Percentiles rank a stretch among this genome's conserved stretches.
Conservation (phyloP, 2,329 filamentous ascomycete species). For the Fusarium coffeatum region DNA sequence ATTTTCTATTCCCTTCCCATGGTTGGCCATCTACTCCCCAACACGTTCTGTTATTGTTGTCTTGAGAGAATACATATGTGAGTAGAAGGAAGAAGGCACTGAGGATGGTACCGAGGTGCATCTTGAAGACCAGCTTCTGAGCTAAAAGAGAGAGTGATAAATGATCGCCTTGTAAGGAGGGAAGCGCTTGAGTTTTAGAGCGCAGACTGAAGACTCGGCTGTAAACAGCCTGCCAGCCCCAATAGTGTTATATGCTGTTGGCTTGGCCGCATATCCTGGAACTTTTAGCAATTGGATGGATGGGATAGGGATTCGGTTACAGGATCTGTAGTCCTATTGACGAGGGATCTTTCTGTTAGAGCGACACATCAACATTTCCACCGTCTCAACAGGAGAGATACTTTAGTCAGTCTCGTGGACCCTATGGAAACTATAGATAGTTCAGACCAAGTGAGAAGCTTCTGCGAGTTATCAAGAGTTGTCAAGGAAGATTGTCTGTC, state of each 20-base stretch:
- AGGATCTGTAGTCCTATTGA: not conserved
- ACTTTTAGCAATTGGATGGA: not conserved
- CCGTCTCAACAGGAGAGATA: rapidly evolving
- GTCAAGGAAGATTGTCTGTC: not conserved
- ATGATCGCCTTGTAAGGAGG: not conserved
- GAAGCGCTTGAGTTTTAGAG: not conserved
- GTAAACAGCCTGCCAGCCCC: not conserved
- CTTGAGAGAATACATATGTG: not conserved
- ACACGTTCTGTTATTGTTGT: not conserved
- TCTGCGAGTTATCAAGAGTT: rapidly evolving
- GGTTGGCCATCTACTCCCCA: not conserved
- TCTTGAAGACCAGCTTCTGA: not conserved
- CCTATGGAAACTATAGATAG: not conserved
- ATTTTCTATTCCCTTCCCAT: slow-evolving; percentile 19
- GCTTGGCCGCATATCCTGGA: not conserved
- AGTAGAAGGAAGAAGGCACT: rapidly evolving
- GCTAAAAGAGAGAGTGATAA: not conserved
- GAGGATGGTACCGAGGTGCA: not conserved
- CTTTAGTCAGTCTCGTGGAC: not conserved
- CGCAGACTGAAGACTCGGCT: not conserved
- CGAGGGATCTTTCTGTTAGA: not conserved
- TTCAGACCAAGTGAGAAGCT: not conserved
- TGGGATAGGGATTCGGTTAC: not conserved
- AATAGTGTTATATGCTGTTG: not conserved
- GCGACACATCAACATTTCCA: rapidly evolving